These are phyloP conservation scores for Acanthamoeba rhysodes DNA, from an alignment of 208 protist genomes.

Conservation along the genomic window DNA sequence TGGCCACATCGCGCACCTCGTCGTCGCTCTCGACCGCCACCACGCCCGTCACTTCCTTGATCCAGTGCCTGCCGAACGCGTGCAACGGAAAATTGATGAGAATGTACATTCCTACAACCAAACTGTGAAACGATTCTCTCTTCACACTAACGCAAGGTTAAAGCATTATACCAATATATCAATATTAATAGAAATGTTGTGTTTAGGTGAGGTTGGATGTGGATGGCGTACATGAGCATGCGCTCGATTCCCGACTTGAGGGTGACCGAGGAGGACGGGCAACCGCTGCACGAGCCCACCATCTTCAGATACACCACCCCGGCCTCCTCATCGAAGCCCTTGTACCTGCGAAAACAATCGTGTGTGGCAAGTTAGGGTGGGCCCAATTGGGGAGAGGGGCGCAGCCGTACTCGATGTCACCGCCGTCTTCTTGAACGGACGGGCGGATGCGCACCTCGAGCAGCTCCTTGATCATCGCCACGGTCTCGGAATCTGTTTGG, in stretches of 20 bases:
- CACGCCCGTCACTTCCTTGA: constrained; percentile 19
- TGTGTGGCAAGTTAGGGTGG: too few species aligned
- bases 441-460: constrained; percentile 90
- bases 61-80: neutral
- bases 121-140: too few species aligned
- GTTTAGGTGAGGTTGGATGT: constrained; percentile 48
- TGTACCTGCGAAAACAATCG: neutral
- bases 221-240: constrained; percentile 94
- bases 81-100: neutral
- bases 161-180: too few species aligned
- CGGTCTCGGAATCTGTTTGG: constrained; percentile 85
- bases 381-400: constrained; percentile 74
- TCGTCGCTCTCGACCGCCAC: constrained; percentile 6
- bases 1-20: too few species aligned
- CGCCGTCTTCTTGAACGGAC: constrained; percentile 91
- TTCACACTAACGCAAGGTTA: too few species aligned
- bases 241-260: constrained; percentile 93
- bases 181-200: too few species aligned
- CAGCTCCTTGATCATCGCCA: constrained; percentile 92
- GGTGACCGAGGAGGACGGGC: constrained; percentile 90
- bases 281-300: constrained; percentile 89
- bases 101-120: too few species aligned
- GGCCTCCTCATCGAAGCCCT: constrained; percentile 77
- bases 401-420: constrained; percentile 90
- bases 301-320: constrained; percentile 89